Conservation (phyloP, 345 rosid genomes). For the Psidium friedrichsthalianum region DNA sequence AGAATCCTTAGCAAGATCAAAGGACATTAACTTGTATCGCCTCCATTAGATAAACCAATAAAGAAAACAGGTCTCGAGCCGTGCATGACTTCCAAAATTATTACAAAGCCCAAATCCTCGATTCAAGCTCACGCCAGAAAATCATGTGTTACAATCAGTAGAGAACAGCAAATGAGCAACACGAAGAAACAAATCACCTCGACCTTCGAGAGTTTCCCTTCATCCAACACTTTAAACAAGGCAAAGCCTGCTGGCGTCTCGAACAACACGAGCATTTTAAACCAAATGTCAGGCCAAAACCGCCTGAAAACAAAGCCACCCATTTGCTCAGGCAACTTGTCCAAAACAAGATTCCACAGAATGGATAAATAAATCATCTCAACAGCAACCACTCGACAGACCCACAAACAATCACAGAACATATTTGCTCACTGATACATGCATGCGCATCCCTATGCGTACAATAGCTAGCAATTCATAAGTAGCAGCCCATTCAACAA, state of each 20-base stretch:
- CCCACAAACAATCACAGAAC: neutral
- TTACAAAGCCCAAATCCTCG: neutral
- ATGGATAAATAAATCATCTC: neutral
- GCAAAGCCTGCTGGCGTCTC: slow-evolving; percentile 77
- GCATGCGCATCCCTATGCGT: neutral
- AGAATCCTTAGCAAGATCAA: neutral
- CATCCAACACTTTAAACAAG: slow-evolving; percentile 59
- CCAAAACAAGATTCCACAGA: neutral
- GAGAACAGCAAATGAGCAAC: neutral
- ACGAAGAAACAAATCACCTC: slow-evolving; percentile 29
- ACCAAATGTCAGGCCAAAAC: neutral
- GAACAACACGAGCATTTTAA: slow-evolving; percentile 45
- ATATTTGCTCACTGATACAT: neutral
- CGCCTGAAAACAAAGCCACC: neutral
- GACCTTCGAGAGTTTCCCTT: slow-evolving; percentile 55
- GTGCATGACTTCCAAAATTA: neutral
- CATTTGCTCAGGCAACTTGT: neutral
- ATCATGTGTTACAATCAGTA: neutral
- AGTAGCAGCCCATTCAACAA: neutral
- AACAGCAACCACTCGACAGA: slow-evolving; percentile 1
- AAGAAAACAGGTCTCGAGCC: neutral
- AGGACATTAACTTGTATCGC: neutral
- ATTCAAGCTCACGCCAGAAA: neutral
- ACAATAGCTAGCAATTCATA: neutral
- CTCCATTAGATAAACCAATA: neutral